A percentile compares a stretch with the other conserved stretches of the same genome.
Conservation (phyloP, 164 flowering plant species). For the Houttuynia cordata region DNA sequence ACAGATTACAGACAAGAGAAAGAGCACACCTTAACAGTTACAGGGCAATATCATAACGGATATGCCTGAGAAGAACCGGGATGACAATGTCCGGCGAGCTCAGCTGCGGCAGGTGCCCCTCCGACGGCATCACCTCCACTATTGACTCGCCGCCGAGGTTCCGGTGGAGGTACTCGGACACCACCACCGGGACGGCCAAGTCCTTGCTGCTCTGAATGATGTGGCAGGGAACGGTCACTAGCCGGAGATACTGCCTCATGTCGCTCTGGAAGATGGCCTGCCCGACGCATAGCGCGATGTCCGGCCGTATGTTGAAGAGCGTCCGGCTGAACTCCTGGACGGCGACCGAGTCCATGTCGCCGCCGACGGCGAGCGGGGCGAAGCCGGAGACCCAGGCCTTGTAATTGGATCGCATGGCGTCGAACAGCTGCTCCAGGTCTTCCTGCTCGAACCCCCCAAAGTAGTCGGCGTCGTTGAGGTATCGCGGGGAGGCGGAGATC, state of each 20-base stretch:
- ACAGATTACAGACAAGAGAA: no score
- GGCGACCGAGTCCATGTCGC: constrained; percentile 38
- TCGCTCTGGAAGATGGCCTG: constrained; percentile 34
- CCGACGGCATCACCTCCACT: constrained; percentile 36
- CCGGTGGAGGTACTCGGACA: constrained; percentile 35
- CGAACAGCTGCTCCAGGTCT: constrained; percentile 36
- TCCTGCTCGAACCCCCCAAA: constrained; percentile 44
- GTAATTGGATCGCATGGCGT: constrained; percentile 32
- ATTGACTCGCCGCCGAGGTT: constrained; percentile 27
- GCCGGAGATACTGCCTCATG: constrained; percentile 15
- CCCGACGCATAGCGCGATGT: constrained; percentile 34
- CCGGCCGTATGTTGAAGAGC: constrained; percentile 39
- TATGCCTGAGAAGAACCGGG: constrained; percentile 39
- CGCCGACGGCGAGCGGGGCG: constrained; percentile 41
- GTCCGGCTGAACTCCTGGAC: constrained; percentile 51
- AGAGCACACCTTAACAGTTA: no score
- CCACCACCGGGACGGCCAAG: constrained; percentile 39
- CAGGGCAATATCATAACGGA: constrained; percentile 21
- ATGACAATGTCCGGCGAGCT: constrained; percentile 40
- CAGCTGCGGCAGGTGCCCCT: constrained; percentile 46
- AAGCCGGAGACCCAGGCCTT: constrained; percentile 39
- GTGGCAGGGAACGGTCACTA: constrained; percentile 38
- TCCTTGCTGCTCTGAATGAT: constrained; percentile 40
- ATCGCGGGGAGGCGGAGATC: constrained; percentile 68
- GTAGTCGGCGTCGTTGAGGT: constrained; percentile 37